Conservation (phyloP, 345 rosid species). For the Cardamine chenopodiifolia region DNA sequence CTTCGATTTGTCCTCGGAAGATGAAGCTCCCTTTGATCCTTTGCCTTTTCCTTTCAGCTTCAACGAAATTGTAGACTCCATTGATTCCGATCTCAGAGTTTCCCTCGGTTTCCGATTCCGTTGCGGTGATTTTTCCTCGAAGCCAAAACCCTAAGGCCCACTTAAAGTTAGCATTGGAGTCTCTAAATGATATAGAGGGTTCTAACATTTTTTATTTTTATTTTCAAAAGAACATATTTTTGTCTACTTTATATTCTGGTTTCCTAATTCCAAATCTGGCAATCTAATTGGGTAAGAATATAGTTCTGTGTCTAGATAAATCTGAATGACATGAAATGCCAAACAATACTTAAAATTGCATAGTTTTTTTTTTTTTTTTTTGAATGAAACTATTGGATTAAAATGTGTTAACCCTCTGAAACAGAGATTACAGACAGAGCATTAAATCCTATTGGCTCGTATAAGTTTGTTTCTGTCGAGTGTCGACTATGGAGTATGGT, state of each 20-base stretch:
- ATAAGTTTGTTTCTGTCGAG: too few relatives aligned
- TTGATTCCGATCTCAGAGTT: constrained; percentile 38
- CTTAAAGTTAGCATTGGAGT: not conserved
- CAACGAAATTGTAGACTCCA: constrained; percentile 58
- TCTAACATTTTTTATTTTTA: not conserved
- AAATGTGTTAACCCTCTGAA: too few relatives aligned
- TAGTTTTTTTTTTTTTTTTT: too few relatives aligned
- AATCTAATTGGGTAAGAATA: not conserved
- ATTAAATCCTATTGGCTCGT: too few relatives aligned
- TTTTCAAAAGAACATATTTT: not conserved
- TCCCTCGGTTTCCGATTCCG: not conserved
- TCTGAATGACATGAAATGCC: not conserved
- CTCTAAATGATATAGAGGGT: not conserved
- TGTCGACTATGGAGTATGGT: too few relatives aligned
- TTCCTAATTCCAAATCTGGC: not conserved
- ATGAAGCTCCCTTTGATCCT: constrained; percentile 47
- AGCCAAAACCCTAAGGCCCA: constrained; percentile 29
- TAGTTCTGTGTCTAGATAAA: not conserved
- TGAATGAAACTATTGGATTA: too few relatives aligned
- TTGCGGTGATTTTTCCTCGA: not conserved
- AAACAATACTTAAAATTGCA: too few relatives aligned
- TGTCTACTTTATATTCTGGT: not conserved
- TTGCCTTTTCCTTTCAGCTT: constrained; percentile 60
- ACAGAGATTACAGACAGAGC: too few relatives aligned
- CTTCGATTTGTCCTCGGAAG: constrained; percentile 51